Conservation (phyloP, 345 rosid genomes). For the Eucalyptus cloeziana region DNA sequence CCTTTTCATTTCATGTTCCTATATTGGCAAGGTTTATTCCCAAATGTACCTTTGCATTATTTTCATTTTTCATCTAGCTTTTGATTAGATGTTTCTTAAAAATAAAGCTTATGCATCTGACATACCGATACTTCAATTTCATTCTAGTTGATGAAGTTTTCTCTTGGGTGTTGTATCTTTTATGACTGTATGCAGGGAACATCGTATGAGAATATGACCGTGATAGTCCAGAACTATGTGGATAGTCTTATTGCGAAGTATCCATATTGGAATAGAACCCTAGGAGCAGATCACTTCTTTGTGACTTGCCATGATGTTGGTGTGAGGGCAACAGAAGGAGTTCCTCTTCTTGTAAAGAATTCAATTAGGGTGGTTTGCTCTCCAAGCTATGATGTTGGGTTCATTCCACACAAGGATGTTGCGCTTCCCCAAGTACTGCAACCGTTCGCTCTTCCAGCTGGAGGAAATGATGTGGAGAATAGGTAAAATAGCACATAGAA, state of each 20-base stretch:
- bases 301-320: slow-evolving; percentile 97
- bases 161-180: not conserved
- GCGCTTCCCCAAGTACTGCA: slow-evolving; percentile 94
- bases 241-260: slow-evolving; percentile 60
- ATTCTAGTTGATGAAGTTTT: not conserved
- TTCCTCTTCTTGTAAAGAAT: slow-evolving; percentile 72
- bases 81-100: not conserved
- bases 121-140: not conserved
- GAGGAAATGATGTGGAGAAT: slow-evolving; percentile 73
- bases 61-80: not conserved
- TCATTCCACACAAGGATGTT: slow-evolving; percentile 95
- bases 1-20: not conserved
- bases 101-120: not conserved
- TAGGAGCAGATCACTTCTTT: slow-evolving; percentile 97
- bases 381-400: slow-evolving; percentile 88
- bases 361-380: slow-evolving; percentile 92
- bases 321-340: slow-evolving; percentile 85
- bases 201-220: slow-evolving; percentile 86
- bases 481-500: slow-evolving; percentile 22
- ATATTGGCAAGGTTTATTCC: not conserved
- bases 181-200: slow-evolving; percentile 51
- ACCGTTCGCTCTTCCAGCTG: slow-evolving; percentile 91
- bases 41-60: not conserved
- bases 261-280: slow-evolving; percentile 92
- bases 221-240: slow-evolving; percentile 68